Base-by-base conservation (phyloP, 345 rosid genomes). In the Arabidopsis suecica region DNA sequence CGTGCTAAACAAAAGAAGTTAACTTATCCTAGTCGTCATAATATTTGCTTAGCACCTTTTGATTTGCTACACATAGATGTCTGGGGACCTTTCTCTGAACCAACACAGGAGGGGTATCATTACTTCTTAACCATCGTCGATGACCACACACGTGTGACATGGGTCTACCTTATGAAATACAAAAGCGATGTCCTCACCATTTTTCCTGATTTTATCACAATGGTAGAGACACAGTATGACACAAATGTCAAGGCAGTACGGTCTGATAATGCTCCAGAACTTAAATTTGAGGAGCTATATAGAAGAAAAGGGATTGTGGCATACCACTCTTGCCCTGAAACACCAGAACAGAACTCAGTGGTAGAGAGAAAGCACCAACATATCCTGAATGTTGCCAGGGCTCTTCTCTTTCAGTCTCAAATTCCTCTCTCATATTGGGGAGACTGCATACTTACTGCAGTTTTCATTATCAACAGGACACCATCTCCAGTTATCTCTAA, bases 211-310 rank as follows among this genome's bases (percentile, higher is more conserved):
- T 22, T 1, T 0, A 4, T 3, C 0, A 7, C 1, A 0, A 51
- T 51, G 56, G 56, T 51, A 0, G 56, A 51, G 4, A 9, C 13
- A 1, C 56, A 51, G 0, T 9, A 3, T 9, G 1, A 3, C 0
- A 2, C 0, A 0, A 0, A 0, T 0, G 14, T 51, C 0, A 20
- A 22, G 0, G 5, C 5, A 0, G 56, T 51, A 0, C 3, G 32
- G 1, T 9, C 13, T 0, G 14, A 51, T 11, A 51, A 51, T 22
- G 56, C 32, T 1, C 56, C 6, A 0, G 56, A 7, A 0, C 1
- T 51, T 1, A 22, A 9, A 0, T 51, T 51, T 3, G 5, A 0
- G 0, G 13, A 20, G 0, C 0, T 49, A 0, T 51, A 22, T 0
- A 0, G 0, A 0, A 1, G 1, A 0, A 51, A 9, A 4, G 32